Evolutionary conservation across 2,329 filamentous ascomycete species (phyloP).

Genomic region (Neonectria hederae): DNA sequence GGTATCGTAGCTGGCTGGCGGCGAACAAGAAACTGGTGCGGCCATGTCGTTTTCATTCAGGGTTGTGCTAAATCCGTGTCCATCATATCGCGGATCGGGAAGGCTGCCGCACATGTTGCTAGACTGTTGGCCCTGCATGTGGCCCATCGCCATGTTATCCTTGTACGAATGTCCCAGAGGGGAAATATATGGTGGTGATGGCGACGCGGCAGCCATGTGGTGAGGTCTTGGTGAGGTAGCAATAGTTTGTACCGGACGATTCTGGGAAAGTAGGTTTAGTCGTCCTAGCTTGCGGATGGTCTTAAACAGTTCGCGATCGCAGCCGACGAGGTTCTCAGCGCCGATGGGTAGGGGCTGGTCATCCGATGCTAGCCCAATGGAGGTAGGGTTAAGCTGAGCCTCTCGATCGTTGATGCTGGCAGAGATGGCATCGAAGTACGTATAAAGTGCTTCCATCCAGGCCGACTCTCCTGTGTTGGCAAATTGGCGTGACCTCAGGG

Average conservation of each 20-base stretch:
- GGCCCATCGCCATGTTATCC: constrained; percentile 39
- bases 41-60: constrained; percentile 65
- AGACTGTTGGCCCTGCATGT: constrained; percentile 41
- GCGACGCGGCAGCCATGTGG: constrained; percentile 41
- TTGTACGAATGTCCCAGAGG: constrained; percentile 56
- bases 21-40: constrained; percentile 52
- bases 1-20: constrained; percentile 65
- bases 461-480: constrained; percentile 72
- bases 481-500: constrained; percentile 67
- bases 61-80: constrained; percentile 69
- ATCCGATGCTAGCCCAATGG: constrained; percentile 65
- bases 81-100: constrained; percentile 69
- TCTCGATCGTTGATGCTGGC: constrained; percentile 93
- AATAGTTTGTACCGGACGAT: constrained; percentile 61
- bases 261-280: constrained; percentile 84
- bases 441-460: constrained; percentile 94
- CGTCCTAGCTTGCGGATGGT: constrained; percentile 84
- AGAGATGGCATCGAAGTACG: constrained; percentile 93
- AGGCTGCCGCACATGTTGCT: constrained; percentile 47
- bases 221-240: constrained; percentile 23
- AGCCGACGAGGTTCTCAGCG: constrained; percentile 86
- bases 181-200: constrained; percentile 52
- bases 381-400: constrained; percentile 76
- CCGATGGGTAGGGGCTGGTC: constrained; percentile 65
- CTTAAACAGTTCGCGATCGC: constrained; percentile 87